phyloP scores from a whole-genome alignment of 495 filamentous ascomycete species.

The Hypoxylon subgilvum region DNA sequence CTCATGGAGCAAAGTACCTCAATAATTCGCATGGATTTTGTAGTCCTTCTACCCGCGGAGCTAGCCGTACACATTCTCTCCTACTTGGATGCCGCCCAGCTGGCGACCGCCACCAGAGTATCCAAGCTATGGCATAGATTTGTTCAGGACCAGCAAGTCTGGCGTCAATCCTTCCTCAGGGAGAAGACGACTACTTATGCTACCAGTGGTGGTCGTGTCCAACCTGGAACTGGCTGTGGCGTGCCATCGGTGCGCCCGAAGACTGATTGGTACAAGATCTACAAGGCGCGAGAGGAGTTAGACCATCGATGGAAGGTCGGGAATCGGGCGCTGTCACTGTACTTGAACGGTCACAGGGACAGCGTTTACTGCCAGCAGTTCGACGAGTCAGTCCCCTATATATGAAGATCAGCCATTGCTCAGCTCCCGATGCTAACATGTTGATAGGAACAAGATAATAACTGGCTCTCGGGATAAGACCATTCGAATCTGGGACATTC shows the following conservation, averaged over 20 bases:
- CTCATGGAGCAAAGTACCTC: slow-evolving; percentile 29
- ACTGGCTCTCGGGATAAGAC: slow-evolving; percentile 95
- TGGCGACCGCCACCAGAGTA: slow-evolving; percentile 67
- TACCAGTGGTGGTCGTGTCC: slow-evolving; percentile 52
- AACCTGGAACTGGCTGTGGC: slow-evolving; percentile 55
- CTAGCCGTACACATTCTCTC: slow-evolving; percentile 74
- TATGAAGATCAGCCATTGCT: background rate
- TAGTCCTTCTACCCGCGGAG: slow-evolving; percentile 70
- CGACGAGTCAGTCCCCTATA: slow-evolving; percentile 73
- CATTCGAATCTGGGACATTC: slow-evolving; percentile 93
- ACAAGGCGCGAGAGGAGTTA: slow-evolving; percentile 72
- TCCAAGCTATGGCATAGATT: slow-evolving; percentile 67
- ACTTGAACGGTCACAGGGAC: slow-evolving; percentile 89
- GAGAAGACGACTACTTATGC: slow-evolving; percentile 65
- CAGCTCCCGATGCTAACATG: slow-evolving; percentile 27
- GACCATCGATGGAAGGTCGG: slow-evolving; percentile 79
- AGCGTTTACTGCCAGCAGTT: slow-evolving; percentile 98
- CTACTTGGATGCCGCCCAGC: slow-evolving; percentile 69
- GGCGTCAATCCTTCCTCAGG: slow-evolving; percentile 76
- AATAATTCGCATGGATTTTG: slow-evolving; percentile 64
- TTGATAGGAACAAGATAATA: slow-evolving; percentile 81
- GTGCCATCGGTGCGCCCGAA: slow-evolving; percentile 54
- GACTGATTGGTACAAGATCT: slow-evolving; percentile 86
- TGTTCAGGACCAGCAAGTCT: slow-evolving; percentile 70
- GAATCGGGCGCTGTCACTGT: slow-evolving; percentile 73